Evolutionary conservation across 495 filamentous ascomycete species (phyloP).

Genomic region (Aspergillus carlsbadensis): DNA sequence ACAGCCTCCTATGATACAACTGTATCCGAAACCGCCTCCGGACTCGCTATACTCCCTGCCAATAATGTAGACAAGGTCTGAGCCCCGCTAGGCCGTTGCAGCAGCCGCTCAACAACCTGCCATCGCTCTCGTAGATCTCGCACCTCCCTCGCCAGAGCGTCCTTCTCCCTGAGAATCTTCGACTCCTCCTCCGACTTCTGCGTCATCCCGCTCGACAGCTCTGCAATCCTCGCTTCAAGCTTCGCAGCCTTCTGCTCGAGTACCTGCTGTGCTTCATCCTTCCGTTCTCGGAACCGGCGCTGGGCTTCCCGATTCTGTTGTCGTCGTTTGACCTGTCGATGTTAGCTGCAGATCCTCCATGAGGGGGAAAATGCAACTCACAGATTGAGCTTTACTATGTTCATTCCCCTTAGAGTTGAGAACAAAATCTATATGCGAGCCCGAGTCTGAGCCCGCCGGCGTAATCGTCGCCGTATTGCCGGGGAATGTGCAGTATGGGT

Average conservation of each 20-base stretch:
- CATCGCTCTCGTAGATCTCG: constrained; percentile 4
- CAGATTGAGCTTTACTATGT: too few relatives aligned
- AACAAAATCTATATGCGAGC: too few relatives aligned
- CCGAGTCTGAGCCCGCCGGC: too few relatives aligned
- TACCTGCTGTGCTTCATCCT: constrained; percentile 5
- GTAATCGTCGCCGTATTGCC: too few relatives aligned
- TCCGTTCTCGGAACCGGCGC: constrained; percentile 12
- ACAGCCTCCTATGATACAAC: too few relatives aligned
- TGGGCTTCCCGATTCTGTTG: constrained; percentile 12
- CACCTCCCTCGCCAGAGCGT: neutral
- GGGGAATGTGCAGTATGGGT: too few relatives aligned
- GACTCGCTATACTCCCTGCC: neutral
- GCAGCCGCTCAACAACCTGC: neutral
- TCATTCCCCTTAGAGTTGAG: too few relatives aligned
- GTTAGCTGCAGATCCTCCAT: too few relatives aligned
- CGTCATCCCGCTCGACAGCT: neutral
- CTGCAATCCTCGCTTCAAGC: neutral
- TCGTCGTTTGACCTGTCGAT: constrained; percentile 2
- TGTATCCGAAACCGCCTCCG: too few relatives aligned
- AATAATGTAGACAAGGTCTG: neutral
- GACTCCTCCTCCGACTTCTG: neutral
- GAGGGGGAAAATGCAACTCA: too few relatives aligned
- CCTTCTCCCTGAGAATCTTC: constrained; percentile 1
- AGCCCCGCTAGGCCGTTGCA: neutral
- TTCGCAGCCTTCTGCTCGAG: constrained; percentile 8